Conservation (phyloP, 2,329 filamentous ascomycete species). For the Sporothrix sp. region DNA sequence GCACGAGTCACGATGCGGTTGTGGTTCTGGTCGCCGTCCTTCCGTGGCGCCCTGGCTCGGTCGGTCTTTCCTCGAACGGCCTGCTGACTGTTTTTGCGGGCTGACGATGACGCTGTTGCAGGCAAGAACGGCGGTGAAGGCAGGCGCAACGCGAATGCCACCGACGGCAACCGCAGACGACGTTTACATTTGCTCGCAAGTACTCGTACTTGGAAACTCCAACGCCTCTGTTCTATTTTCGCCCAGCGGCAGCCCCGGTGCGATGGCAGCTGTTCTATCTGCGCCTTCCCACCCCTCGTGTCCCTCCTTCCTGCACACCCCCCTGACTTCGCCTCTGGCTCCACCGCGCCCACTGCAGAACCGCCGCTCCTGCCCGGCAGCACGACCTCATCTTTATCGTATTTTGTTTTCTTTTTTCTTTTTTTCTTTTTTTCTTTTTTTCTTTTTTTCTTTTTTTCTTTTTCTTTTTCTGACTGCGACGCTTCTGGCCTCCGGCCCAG, state of each 20-base stretch:
- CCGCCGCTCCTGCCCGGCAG: conserved; percentile 6
- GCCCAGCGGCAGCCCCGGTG: not conserved
- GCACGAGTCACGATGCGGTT: not conserved
- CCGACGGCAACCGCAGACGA: not conserved
- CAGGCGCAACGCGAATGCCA: too few relatives aligned
- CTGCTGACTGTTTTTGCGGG: conserved; percentile 1
- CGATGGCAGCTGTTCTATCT: too few relatives aligned
- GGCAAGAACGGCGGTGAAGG: not conserved
- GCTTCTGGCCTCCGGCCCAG: too few relatives aligned
- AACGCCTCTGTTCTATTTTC: conserved; percentile 4
- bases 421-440: not conserved
- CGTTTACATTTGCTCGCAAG: not conserved
- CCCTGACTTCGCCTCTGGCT: conserved; percentile 11
- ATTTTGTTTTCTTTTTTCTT: not conserved
- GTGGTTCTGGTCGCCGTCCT: not conserved
- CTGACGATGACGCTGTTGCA: not conserved
- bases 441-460: not conserved
- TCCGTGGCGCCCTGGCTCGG: not conserved
- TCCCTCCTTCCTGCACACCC: conserved; percentile 9
- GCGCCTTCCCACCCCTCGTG: not conserved
- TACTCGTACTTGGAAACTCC: not conserved
- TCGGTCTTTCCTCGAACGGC: not conserved
- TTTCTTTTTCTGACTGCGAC: not conserved
- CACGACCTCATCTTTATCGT: not conserved
- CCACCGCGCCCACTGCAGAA: conserved; percentile 7